Evolutionary conservation across 2,329 filamentous ascomycete genomes (phyloP), one percentile per base, ranked within the genome.

Genomic region (Apiospora saccharicola): DNA sequence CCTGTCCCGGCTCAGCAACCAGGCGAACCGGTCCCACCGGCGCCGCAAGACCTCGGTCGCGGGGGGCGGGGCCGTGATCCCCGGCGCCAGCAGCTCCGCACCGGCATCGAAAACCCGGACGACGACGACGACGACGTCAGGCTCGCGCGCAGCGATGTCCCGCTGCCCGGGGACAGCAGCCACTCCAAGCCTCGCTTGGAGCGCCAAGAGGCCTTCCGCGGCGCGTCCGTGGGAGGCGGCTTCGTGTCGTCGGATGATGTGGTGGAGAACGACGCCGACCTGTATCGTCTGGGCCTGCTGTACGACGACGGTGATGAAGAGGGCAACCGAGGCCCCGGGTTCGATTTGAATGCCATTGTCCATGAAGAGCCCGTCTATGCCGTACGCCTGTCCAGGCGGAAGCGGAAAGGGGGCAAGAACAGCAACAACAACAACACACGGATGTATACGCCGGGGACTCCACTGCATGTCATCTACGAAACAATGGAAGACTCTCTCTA

Each of bases 181-280:
- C 71, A 19, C 22, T 75, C 77, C 6, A 61, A 13, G 8, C 78
- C 78, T 1, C 72, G 75, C 26, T 75, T 80, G 22, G 67, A 76
- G 53, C 78, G 78, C 12, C 75, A 80, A 57, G 78, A 76, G 41
- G 78, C 78, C 12, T 80, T 80, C 49, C 74, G 73, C 16, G 46
- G 49, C 14, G 10, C 49, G 22, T 34, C 30, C 10, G 74, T 72
- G 41, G 73, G 76, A 13, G 46, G 74, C 34, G 41, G 67, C 1
- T 73, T 72, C 70, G 68, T 70, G 24, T 72, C 71, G 51, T n/a
- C 73, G 51, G 74, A 73, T 12, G 75, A 77, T 49, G 67, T 74
- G 0, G 74, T 75, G 68, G 73, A 73, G 24, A 74, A 75, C 64
- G 77, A 79, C 67, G 71, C 75, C 4, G 77, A 77, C 3, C 61